phyloP scores from a whole-genome alignment of 2,329 filamentous ascomycete species.

The Ophiostoma himal-ulmi region DNA sequence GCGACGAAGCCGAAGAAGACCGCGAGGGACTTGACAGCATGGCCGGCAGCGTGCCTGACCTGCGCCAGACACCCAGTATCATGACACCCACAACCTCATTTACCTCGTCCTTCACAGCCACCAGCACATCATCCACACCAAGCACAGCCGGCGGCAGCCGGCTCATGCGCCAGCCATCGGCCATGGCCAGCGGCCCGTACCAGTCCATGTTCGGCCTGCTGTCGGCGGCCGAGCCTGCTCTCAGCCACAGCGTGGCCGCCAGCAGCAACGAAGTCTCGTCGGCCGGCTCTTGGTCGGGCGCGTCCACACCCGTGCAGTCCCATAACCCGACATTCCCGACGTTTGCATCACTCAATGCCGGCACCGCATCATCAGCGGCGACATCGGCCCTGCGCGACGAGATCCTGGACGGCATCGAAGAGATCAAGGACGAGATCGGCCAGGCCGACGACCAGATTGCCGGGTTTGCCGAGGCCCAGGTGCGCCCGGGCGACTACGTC shows the following conservation, averaged over 20 bases:
- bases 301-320: slow-evolving; percentile 43
- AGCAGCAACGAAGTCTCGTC: slow-evolving; percentile 19
- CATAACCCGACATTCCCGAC: not conserved
- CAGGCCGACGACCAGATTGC: slow-evolving; percentile 93
- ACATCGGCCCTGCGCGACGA: slow-evolving; percentile 73
- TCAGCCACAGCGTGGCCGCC: slow-evolving; percentile 24
- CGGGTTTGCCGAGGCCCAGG: slow-evolving; percentile 79
- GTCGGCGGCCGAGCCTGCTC: slow-evolving; percentile 50
- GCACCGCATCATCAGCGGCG: not conserved
- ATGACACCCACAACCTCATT: slow-evolving; percentile 36
- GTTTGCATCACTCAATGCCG: not conserved
- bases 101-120: not conserved
- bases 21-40: slow-evolving; percentile 48
- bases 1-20: slow-evolving; percentile 82
- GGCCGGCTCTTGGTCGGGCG: slow-evolving; percentile 34
- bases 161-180: not conserved
- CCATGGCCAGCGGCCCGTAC: slow-evolving; percentile 48
- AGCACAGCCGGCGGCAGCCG: not conserved
- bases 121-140: not conserved
- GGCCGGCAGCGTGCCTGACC: slow-evolving; percentile 35
- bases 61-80: slow-evolving; percentile 34
- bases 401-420: slow-evolving; percentile 87
- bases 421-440: slow-evolving; percentile 91
- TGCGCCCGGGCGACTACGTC: slow-evolving; percentile 88
- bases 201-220: slow-evolving; percentile 86